phyloP scores from a whole-genome alignment of 768 basidiomycete genomes.

The Peribolospora baueri region DNA sequence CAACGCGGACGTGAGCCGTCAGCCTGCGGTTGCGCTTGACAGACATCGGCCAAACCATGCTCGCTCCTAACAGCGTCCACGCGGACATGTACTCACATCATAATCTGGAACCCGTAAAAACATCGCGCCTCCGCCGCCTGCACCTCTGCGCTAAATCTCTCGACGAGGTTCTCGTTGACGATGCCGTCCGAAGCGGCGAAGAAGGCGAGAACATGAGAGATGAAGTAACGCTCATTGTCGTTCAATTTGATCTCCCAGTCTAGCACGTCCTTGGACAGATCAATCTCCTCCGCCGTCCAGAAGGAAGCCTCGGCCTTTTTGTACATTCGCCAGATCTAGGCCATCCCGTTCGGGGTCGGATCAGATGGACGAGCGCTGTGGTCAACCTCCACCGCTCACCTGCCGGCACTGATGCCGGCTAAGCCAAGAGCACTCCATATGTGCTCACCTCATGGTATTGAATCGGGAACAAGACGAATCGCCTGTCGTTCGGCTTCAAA shows the following conservation, averaged over 20 bases:
- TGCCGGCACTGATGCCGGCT: no score
- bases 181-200: conserved; percentile 90
- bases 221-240: conserved; percentile 56
- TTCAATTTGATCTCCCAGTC: conserved; percentile 64
- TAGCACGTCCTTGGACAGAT: conserved; percentile 55
- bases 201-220: conserved; percentile 78
- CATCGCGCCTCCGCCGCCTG: conserved; percentile 75
- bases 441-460: conserved; percentile 49
- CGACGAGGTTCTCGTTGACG: conserved; percentile 80
- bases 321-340: conserved; percentile 75
- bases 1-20: background rate
- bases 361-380: no score
- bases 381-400: no score
- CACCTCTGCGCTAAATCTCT: conserved; percentile 64
- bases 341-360: no score
- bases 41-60: background rate
- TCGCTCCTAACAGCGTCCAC: background rate
- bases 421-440: no score
- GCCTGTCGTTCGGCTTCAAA: conserved; percentile 41
- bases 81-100: conserved; percentile 33
- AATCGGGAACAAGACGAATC: conserved; percentile 75
- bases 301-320: conserved; percentile 78
- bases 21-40: background rate
- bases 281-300: conserved; percentile 73
- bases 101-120: conserved; percentile 92